phyloP scores from a whole-genome alignment of 805 yeast species.

The Kuraishia floccosa region DNA sequence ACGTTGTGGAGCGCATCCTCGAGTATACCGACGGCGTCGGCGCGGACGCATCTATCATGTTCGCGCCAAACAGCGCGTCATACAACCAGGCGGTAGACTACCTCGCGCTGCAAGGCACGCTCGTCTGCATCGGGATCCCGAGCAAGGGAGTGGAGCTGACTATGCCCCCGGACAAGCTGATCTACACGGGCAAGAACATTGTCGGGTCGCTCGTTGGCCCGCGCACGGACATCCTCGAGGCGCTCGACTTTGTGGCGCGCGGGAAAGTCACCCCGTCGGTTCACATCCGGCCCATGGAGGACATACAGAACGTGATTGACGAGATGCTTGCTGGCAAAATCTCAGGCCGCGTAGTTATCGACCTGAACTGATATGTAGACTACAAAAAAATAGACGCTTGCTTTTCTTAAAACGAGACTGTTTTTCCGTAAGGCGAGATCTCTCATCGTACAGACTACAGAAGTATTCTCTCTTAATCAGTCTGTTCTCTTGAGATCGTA shows the following conservation, averaged over 20 bases:
- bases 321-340: conserved; percentile 52
- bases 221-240: conserved; percentile 48
- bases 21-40: conserved; percentile 36
- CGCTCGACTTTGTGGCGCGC: conserved; percentile 38
- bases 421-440: too few species aligned
- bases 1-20: conserved; percentile 25
- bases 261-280: conserved; percentile 43
- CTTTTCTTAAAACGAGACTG: too few species aligned
- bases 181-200: conserved; percentile 39
- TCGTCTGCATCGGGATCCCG: conserved; percentile 51
- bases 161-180: conserved; percentile 40
- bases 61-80: conserved; percentile 38
- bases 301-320: conserved; percentile 33
- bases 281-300: conserved; percentile 40
- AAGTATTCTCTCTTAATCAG: too few species aligned
- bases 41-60: conserved; percentile 38
- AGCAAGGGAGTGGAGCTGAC: conserved; percentile 42
- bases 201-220: conserved; percentile 49
- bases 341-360: conserved; percentile 53
- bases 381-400: too few species aligned
- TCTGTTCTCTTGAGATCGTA: conserved; percentile 24
- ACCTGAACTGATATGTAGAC: too few species aligned
- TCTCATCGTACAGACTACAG: too few species aligned
- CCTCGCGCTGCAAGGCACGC: conserved; percentile 41
- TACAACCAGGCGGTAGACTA: conserved; percentile 28